Base-by-base conservation (phyloP, 192 early-diverging fungal species). In the Podila epicladia region DNA sequence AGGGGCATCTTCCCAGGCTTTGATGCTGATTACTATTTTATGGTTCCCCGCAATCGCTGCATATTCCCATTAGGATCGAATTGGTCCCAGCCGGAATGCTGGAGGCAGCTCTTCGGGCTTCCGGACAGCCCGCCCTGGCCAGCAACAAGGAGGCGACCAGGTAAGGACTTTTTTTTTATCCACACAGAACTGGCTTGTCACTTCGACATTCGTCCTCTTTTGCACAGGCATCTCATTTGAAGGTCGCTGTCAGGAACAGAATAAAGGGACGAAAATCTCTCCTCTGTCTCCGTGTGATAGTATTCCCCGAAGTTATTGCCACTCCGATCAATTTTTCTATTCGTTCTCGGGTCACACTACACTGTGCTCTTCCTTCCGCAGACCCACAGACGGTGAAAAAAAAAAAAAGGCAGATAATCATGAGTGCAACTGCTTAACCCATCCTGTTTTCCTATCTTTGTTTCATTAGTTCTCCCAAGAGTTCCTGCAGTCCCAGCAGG, bases 391-490 rank as follows among this genome's bases (percentile, higher is more conserved):
- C 9, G 35, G 35, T 37, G 35, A 6, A 37, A 29, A 29, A 29
- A 29, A 29, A 29, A 29, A 29, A 1, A 8, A 37, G 35, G 11
- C 49, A 58, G 50, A 71, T 29, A 29, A 57, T 80, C 45, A 64
- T 22, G 33, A 45, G 61, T n/a, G 32, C 15, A 9, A 51, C 20
- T 65, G 49, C 41, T 66, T 63, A 37, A 5, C 53, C 15, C 28
- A 31, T 41, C 19, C n/a, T 31, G 9, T 41, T 33, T 62, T 59
- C 33, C 61, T 33, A 65, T 31, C 35, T 28, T n/a, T 32, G 55
- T 35, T 26, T 33, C 45, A n/a, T 31, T 82, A 89, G 89, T 85
- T 91, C 48, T 83, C 87, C 13, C 78, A 91, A 58, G 87, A 91
- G 31, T 91, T 91, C 65, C 71, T 92, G 31, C 84, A 79, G 57